Evolutionary conservation across 164 flowering plant species (phyloP).

Genomic region (Cinnamomum chago): DNA sequence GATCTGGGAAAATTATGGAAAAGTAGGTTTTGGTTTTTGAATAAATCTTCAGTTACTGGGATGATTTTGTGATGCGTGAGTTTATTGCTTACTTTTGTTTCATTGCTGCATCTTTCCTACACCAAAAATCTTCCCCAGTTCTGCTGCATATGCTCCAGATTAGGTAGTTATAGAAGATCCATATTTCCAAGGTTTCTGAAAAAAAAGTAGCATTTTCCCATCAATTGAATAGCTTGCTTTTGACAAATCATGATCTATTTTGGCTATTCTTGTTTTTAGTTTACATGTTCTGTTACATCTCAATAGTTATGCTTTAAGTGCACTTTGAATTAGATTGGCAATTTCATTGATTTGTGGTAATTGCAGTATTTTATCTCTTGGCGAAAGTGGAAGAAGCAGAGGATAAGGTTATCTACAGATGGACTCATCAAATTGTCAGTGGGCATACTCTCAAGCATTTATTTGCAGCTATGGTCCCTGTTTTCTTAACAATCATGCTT

Average conservation of each 20-base stretch:
- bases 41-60: no score
- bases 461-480: constrained; percentile 95
- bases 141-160: no score
- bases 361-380: constrained; percentile 80
- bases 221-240: no score
- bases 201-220: no score
- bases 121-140: no score
- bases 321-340: background rate
- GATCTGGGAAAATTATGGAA: no score
- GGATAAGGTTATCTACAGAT: constrained; percentile 64
- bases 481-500: constrained; percentile 89
- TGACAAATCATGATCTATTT: background rate
- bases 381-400: constrained; percentile 94
- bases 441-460: constrained; percentile 97
- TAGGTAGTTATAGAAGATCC: no score
- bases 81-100: no score
- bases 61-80: no score
- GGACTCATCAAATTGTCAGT: constrained; percentile 81
- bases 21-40: no score
- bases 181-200: no score
- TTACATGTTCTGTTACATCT: background rate
- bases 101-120: no score
- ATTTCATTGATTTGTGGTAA: background rate
- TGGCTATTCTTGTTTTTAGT: background rate
- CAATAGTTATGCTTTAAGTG: background rate